Evolutionary conservation across 1,284 basidiomycete genomes (phyloP).

Genomic region (Pyrrhoderma noxium): DNA sequence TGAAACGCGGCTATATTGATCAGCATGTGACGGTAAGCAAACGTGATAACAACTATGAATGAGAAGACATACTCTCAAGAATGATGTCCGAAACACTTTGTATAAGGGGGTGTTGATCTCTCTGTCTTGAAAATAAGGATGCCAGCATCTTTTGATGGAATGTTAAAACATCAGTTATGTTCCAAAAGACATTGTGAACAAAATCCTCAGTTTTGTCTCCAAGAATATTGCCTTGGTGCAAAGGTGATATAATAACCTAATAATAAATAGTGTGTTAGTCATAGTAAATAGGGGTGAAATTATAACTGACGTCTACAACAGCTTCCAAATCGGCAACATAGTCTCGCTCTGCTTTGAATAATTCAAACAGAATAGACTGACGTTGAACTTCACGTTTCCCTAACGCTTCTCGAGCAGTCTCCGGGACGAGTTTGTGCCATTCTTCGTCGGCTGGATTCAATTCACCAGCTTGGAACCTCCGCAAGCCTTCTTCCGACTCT

Average conservation of each 20-base stretch:
- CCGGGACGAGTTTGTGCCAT: constrained; percentile 71
- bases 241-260: constrained; percentile 62
- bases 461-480: constrained; percentile 55
- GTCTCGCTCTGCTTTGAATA: constrained; percentile 75
- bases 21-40: not conserved
- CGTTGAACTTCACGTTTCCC: constrained; percentile 67
- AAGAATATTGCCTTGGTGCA: constrained; percentile 48
- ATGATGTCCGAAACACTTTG: constrained; percentile 73
- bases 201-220: constrained; percentile 45
- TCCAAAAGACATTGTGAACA: constrained; percentile 68
- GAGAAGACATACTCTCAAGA: constrained; percentile 49
- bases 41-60: not conserved
- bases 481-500: constrained; percentile 55
- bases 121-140: constrained; percentile 62
- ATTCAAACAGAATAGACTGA: constrained; percentile 76
- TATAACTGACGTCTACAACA: constrained; percentile 51
- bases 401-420: constrained; percentile 57
- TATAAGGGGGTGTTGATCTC: constrained; percentile 72
- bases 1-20: constrained; percentile 29
- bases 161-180: constrained; percentile 52
- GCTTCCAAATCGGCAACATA: constrained; percentile 70
- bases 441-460: constrained; percentile 58
- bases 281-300: not conserved
- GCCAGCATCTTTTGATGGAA: constrained; percentile 63
- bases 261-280: constrained; percentile 12